Conservation (phyloP, 1,139 yeast species). For the Yamadazyma jaroonii region DNA sequence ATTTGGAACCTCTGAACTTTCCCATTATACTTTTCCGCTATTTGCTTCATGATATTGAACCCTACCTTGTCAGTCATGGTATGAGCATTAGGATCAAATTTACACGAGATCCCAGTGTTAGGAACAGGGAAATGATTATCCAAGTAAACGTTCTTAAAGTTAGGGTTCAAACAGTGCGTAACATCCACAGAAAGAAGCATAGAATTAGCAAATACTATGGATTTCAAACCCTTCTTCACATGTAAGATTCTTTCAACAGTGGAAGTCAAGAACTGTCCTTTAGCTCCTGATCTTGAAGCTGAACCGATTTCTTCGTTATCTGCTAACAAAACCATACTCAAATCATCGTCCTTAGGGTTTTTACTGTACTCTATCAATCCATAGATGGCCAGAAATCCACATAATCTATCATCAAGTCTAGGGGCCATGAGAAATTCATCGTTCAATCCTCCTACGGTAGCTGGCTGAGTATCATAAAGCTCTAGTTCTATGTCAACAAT, state of each 20-base stretch:
- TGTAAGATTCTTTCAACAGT: conserved; percentile 18
- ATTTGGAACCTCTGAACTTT: conserved; percentile 66
- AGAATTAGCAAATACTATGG: conserved; percentile 45
- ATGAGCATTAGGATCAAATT: conserved; percentile 74
- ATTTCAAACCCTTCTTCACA: conserved; percentile 14
- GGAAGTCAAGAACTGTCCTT: conserved; percentile 34
- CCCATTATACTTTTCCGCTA: conserved; percentile 60
- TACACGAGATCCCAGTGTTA: conserved; percentile 68
- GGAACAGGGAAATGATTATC: conserved; percentile 76
- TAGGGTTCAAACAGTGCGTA: conserved; percentile 62
- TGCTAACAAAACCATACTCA: conserved; percentile 39
- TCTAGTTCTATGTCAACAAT: conserved; percentile 60
- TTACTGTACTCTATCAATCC: conserved; percentile 44
- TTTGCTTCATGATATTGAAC: conserved; percentile 59
- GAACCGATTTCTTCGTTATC: conserved; percentile 48
- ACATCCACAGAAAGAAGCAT: conserved; percentile 61
- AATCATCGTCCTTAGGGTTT: conserved; percentile 21
- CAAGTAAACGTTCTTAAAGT: conserved; percentile 59
- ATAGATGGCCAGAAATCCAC: conserved; percentile 57
- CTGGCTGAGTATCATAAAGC: conserved; percentile 62
- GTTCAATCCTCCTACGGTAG: conserved; percentile 57
- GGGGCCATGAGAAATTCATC: conserved; percentile 65
- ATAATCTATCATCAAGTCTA: conserved; percentile 63
- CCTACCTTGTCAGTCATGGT: conserved; percentile 81
- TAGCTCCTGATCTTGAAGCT: conserved; percentile 40